Conservation (phyloP, 2,329 filamentous ascomycete genomes). For the Epichloe brachyelytri region DNA sequence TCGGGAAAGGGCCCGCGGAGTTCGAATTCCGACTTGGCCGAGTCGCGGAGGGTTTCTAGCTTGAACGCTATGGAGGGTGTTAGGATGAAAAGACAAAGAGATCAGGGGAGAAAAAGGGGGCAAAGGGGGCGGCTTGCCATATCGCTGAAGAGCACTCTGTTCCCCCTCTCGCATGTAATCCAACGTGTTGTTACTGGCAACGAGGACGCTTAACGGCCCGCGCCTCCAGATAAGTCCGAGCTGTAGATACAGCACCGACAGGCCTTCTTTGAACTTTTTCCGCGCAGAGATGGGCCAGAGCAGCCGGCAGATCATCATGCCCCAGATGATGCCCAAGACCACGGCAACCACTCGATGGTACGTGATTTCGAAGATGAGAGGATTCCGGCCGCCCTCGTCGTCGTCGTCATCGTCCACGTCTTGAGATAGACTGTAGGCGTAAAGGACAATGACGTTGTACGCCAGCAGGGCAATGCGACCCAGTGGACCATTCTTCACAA, state of each 20-base stretch:
- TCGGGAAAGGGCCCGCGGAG: slow-evolving; percentile 77
- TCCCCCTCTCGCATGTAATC: slow-evolving; percentile 82
- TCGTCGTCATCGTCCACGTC: slow-evolving; percentile 71
- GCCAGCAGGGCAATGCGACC: slow-evolving; percentile 89
- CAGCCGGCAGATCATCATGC: slow-evolving; percentile 73
- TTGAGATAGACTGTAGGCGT: slow-evolving; percentile 80
- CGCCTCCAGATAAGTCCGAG: slow-evolving; percentile 96
- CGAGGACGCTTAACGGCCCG: slow-evolving; percentile 67
- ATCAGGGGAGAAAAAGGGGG: neutral
- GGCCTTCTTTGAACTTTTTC: slow-evolving; percentile 74
- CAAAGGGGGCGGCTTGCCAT: slow-evolving; percentile 26
- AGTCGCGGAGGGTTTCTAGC: slow-evolving; percentile 57
- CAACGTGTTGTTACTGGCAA: slow-evolving; percentile 41
- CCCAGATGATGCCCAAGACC: slow-evolving; percentile 79
- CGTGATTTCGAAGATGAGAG: slow-evolving; percentile 77
- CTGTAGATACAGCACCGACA: slow-evolving; percentile 83
- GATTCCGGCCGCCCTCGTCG: slow-evolving; percentile 74
- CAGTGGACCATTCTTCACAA: slow-evolving; percentile 72
- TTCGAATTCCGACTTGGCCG: slow-evolving; percentile 78
- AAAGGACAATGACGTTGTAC: slow-evolving; percentile 90
- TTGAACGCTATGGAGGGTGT: slow-evolving; percentile 35
- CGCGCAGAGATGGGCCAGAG: slow-evolving; percentile 92
- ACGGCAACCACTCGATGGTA: slow-evolving; percentile 81
- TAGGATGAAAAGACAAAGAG: neutral
- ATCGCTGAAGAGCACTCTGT: slow-evolving; percentile 75